Evolutionary conservation across 2,329 filamentous ascomycete species (phyloP).

Genomic region (Hypoxylon sp.): DNA sequence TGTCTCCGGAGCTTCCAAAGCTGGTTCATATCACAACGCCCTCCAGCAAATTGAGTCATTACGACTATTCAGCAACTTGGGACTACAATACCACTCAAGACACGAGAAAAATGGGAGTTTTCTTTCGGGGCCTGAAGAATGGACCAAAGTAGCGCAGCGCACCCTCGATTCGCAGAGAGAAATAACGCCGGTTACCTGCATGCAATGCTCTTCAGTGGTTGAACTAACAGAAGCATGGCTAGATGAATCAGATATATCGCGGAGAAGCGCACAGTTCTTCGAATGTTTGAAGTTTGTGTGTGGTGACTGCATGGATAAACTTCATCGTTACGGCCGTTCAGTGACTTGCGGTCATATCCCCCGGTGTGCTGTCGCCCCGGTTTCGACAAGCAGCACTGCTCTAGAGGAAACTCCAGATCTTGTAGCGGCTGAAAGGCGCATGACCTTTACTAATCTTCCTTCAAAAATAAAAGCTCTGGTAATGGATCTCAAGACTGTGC

Average conservation of each 20-base stretch:
- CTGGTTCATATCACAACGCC: neutral
- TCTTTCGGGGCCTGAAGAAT: neutral
- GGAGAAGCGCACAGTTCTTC: neutral
- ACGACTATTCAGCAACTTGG: conserved; percentile 8
- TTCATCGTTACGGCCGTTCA: neutral
- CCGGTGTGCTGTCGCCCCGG: neutral
- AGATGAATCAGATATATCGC: neutral
- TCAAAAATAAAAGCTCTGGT: conserved; percentile 8
- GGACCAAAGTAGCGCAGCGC: neutral
- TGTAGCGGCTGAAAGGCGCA: neutral
- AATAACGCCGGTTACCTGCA: neutral
- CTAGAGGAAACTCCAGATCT: conserved; percentile 4
- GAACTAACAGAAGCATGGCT: conserved; percentile 1
- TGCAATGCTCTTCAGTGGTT: neutral
- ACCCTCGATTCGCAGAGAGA: neutral
- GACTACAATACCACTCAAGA: conserved; percentile 4
- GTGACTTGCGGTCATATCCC: neutral
- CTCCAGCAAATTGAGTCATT: conserved; percentile 14
- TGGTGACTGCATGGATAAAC: neutral
- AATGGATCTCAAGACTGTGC: neutral
- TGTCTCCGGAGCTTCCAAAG: neutral
- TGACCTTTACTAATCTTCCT: neutral
- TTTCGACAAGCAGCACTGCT: neutral
- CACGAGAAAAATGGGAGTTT: neutral
- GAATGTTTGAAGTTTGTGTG: conserved; percentile 1